Evolutionary conservation across 345 rosid genomes (phyloP).

Genomic region (Citrus australasica): DNA sequence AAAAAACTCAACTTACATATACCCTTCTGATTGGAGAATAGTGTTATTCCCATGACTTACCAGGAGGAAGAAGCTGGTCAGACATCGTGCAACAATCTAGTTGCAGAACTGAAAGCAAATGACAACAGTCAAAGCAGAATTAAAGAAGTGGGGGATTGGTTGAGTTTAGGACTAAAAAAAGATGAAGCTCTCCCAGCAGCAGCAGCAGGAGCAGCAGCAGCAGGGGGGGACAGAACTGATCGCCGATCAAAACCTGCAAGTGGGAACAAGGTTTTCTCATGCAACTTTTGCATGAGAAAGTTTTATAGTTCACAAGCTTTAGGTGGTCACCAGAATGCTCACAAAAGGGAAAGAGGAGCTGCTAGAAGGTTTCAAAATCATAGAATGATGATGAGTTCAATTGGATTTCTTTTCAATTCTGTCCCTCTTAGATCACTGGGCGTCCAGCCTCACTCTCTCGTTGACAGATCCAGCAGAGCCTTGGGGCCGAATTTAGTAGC

Average conservation of each 20-base stretch:
- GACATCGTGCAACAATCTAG: constrained; percentile 12
- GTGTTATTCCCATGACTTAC: constrained; percentile 22
- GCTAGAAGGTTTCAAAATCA: constrained; percentile 36
- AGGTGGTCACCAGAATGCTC: constrained; percentile 56
- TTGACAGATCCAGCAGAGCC: constrained; percentile 33
- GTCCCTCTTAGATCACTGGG: constrained; percentile 26
- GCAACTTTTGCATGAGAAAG: constrained; percentile 48
- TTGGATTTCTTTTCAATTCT: constrained; percentile 20
- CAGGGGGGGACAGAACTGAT: constrained; percentile 4
- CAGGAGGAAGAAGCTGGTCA: constrained; percentile 20
- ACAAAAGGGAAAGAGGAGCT: constrained; percentile 42
- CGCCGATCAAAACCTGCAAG: constrained; percentile 6
- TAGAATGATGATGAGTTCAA: constrained; percentile 29
- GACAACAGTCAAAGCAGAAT: neutral
- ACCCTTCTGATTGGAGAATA: neutral
- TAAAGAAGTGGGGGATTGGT: constrained; percentile 28
- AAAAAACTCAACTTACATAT: neutral
- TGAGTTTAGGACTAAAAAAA: constrained; percentile 32
- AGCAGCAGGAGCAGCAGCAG: neutral
- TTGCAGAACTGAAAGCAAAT: constrained; percentile 8
- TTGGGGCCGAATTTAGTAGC: constrained; percentile 15
- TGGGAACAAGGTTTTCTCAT: constrained; percentile 33
- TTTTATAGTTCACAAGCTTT: constrained; percentile 51
- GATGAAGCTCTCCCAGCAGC: neutral
- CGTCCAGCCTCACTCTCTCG: constrained; percentile 40